Evolutionary conservation across 495 filamentous ascomycete species (phyloP).

Genomic region (Tuber umbilicatum): DNA sequence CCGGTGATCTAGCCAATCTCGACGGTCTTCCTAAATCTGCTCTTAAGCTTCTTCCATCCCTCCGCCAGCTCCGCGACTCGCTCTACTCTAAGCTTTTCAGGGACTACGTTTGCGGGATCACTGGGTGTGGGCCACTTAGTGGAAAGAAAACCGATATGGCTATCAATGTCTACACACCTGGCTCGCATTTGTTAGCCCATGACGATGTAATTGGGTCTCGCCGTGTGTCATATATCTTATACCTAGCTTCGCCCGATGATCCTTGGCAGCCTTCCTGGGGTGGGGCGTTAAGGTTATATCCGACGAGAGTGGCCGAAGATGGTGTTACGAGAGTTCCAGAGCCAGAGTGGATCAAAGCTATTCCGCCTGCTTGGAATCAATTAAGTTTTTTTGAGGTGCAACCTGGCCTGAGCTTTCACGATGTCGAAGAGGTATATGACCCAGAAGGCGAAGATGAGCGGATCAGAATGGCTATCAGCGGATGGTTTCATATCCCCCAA

Average conservation of each 20-base stretch:
- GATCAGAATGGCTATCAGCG: constrained; percentile 92
- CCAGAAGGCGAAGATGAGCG: constrained; percentile 56
- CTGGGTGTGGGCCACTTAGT: constrained; percentile 75
- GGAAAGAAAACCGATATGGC: constrained; percentile 98
- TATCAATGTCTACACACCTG: constrained; percentile 96
- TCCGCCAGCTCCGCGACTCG: constrained; percentile 80
- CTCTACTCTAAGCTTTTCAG: constrained; percentile 88
- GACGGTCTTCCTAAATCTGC: constrained; percentile 82
- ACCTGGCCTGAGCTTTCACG: constrained; percentile 94
- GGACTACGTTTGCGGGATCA: constrained; percentile 75
- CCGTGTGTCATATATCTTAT: constrained; percentile 92
- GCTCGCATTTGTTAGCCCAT: constrained; percentile 90
- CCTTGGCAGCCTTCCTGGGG: constrained; percentile 94
- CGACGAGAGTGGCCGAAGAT: constrained; percentile 62
- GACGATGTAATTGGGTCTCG: constrained; percentile 97
- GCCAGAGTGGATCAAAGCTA: constrained; percentile 65
- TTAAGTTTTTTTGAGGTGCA: constrained; percentile 96
- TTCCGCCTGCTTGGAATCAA: constrained; percentile 95
- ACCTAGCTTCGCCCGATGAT: constrained; percentile 83
- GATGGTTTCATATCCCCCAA: constrained; percentile 99
- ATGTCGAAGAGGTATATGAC: constrained; percentile 91
- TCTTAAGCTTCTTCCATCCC: constrained; percentile 71
- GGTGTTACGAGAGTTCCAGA: constrained; percentile 68
- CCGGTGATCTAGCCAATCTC: constrained; percentile 92
- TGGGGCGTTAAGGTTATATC: constrained; percentile 82